Percentiles rank a stretch among this genome's conserved stretches.
Evolutionary conservation across 352 stramenopile genomes (phyloP).

Genomic region (Pelagophyceae sp.): DNA sequence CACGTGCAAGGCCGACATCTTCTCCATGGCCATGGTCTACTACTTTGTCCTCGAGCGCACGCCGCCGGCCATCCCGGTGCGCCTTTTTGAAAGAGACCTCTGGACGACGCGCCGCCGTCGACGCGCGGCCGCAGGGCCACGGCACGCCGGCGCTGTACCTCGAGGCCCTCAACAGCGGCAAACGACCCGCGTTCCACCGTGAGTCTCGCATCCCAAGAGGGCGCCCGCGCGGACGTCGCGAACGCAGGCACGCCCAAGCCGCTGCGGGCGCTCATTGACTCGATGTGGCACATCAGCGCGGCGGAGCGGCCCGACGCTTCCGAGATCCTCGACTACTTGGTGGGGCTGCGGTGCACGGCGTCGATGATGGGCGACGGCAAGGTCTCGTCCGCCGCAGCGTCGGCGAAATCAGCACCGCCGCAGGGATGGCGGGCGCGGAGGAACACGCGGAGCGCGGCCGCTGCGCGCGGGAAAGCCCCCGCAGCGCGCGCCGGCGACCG

Average conservation of each 20-base stretch:
- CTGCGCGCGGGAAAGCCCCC: no score
- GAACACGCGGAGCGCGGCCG: no score
- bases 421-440: no score
- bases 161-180: background rate
- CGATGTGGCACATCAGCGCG: background rate
- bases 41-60: constrained; percentile 14
- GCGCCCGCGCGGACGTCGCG: no score
- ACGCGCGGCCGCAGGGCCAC: no score
- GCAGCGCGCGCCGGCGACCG: no score
- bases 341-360: background rate
- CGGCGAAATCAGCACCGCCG: no score
- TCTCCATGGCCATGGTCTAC: constrained; percentile 18
- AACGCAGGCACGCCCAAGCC: constrained; percentile 15
- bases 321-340: background rate
- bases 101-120: no score
- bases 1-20: background rate
- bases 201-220: no score
- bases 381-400: background rate
- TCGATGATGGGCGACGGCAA: background rate
- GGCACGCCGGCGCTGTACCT: background rate
- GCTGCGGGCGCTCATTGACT: background rate
- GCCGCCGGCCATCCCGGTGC: background rate
- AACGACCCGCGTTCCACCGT: background rate
- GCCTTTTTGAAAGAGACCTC: no score
- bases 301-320: background rate